Base-by-base conservation (phyloP, 2,329 filamentous ascomycete species). In the Hymenoscyphus linearis region DNA sequence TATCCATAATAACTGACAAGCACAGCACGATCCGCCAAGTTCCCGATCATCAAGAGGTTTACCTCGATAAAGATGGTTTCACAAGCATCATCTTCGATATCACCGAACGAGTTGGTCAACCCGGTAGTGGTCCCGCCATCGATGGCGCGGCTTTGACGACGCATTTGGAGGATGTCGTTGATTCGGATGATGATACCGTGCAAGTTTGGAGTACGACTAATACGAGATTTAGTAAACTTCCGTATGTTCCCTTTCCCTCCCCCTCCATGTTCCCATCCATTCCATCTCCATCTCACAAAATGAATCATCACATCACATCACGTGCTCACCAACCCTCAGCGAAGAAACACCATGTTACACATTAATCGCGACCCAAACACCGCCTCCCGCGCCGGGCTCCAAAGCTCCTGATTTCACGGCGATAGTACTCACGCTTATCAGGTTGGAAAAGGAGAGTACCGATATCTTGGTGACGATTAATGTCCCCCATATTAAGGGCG, bases 1-100 rank as follows among this genome's bases (percentile, higher is more conserved):
- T 18, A 59, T 57, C 57, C 9, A 25, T 61, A 70, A 65, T 66
- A 67, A 68, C 14, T 31, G 9, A 31, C 47, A 50, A 31, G 22
- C 13, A n/a, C 64, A 91, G 88, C 77, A 82, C 83, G 59, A 82
- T 92, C 68, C 86, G 89, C 65, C 83, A 91, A 76, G 85, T 93
- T 4, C 89, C 89, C 57, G 88, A 93, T 73, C 90, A 96, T 75
- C 93, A 98, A 78, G 93, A 97, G 79, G 89, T 97, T 68, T 96
- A 87, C 78, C 87, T 97, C 71, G 91, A 96, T 73, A 82, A 84
- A 66, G 82, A 89, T 65, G 92, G 91, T 56, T 93, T 93, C 74
- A 91, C 90, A 2, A 92, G 85, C 76, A 86, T 96, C 73, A 93
- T 96, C 69, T 83, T 97, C 75, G 93, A 98, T 70, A 91, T 98